These are phyloP conservation scores for Geotrichum bryndzae DNA, from an alignment of 1,139 yeast genomes.

Conservation along the genomic window DNA sequence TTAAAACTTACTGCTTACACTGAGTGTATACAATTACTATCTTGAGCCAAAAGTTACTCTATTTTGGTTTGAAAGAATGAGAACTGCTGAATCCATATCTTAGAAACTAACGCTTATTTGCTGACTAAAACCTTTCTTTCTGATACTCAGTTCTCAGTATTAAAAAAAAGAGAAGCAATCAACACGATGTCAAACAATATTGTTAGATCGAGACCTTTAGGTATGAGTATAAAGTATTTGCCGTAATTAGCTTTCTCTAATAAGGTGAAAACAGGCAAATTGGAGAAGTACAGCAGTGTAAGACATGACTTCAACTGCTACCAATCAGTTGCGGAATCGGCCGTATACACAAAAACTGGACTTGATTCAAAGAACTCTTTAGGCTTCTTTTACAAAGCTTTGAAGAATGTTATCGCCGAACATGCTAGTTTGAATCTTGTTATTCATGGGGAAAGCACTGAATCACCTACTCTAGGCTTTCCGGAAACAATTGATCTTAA, in stretches of 20 bases:
- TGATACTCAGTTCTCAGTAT: too few relatives aligned
- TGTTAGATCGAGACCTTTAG: neutral
- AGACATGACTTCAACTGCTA: constrained; percentile 9
- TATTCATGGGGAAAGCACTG: neutral
- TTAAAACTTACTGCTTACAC: too few relatives aligned
- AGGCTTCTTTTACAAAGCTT: neutral
- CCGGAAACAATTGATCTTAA: constrained; percentile 3
- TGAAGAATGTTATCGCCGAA: neutral
- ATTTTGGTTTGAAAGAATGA: too few relatives aligned
- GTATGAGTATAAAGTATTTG: neutral
- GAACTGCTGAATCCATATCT: too few relatives aligned
- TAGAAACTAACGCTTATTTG: too few relatives aligned
- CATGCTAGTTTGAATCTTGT: constrained; percentile 3
- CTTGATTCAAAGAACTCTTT: neutral
- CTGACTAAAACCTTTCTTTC: too few relatives aligned
- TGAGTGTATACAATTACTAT: too few relatives aligned
- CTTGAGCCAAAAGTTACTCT: too few relatives aligned
- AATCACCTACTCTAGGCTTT: neutral
- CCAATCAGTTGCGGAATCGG: constrained; percentile 4
- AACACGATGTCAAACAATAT: neutral
- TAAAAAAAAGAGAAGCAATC: neutral
- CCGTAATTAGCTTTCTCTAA: neutral
- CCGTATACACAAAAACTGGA: neutral
- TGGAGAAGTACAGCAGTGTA: constrained; percentile 3
- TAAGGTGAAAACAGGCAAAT: neutral